Percentiles rank a stretch among this genome's conserved stretches.
Conservation (phyloP, 306 rosid species). For the Amphicarpaea edgeworthii region DNA sequence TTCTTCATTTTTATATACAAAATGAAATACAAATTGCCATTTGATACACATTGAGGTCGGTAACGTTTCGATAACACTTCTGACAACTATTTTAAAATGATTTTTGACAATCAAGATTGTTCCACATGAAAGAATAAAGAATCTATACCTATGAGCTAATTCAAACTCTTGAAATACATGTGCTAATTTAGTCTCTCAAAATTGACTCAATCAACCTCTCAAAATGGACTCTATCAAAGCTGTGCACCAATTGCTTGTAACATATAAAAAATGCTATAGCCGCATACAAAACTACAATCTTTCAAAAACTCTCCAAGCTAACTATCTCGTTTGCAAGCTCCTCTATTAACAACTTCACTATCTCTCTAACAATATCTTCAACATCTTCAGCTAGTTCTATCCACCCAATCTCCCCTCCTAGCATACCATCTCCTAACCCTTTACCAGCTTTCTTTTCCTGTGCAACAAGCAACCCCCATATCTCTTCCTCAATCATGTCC, state of each 20-base stretch:
- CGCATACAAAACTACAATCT: constrained; percentile 34
- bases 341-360: constrained; percentile 66
- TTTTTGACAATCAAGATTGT: no score
- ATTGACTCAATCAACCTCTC: constrained; percentile 25
- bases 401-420: constrained; percentile 64
- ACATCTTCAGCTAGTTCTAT: constrained; percentile 69
- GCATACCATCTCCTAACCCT: constrained; percentile 48
- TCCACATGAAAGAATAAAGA: constrained; percentile 53
- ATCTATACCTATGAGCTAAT: constrained; percentile 45
- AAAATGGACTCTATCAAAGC: constrained; percentile 14
- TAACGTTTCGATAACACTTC: no score
- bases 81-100: no score
- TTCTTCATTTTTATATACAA: no score
- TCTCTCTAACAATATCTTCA: constrained; percentile 65
- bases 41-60: no score
- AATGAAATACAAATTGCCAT: no score
- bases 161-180: constrained; percentile 36
- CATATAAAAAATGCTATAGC: constrained; percentile 2
- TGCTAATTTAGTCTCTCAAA: constrained; percentile 41
- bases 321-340: constrained; percentile 72
- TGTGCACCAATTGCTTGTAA: constrained; percentile 37
- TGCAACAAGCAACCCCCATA: constrained; percentile 70
- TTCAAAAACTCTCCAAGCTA: constrained; percentile 55
- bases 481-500: constrained; percentile 70
- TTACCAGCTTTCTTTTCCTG: constrained; percentile 64